Conservation (phyloP, 83 land plant genomes). For the Thuja plicata region DNA sequence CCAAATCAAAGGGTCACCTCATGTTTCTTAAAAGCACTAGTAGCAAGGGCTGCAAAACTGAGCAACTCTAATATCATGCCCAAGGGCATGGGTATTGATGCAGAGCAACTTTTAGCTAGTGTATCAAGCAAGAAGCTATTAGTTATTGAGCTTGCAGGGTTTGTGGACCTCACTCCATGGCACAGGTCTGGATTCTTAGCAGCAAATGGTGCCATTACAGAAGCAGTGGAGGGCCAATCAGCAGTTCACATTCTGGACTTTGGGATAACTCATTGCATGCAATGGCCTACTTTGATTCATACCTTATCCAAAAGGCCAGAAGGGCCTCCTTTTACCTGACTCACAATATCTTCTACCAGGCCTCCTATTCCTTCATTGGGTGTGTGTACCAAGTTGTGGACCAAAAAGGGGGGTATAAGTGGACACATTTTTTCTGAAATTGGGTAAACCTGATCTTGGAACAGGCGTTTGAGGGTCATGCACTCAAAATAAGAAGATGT, state of each 20-base stretch:
- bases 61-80: constrained; percentile 8
- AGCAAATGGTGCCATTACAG: constrained; percentile 81
- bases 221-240: constrained; percentile 57
- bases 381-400: too few relatives aligned
- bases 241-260: constrained; percentile 75
- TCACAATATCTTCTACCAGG: constrained; percentile 42
- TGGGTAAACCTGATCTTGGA: too few relatives aligned
- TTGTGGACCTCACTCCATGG: constrained; percentile 89
- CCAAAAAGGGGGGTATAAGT: too few relatives aligned
- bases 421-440: too few relatives aligned
- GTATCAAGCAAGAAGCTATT: constrained; percentile 31
- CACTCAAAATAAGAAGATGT: too few relatives aligned
- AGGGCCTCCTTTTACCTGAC: constrained; percentile 57
- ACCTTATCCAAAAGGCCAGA: constrained; percentile 59
- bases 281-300: constrained; percentile 86
- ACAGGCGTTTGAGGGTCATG: too few relatives aligned
- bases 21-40: constrained; percentile 44
- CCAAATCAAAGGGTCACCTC: constrained; percentile 58
- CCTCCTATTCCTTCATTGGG: constrained; percentile 53
- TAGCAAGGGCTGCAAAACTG: constrained; percentile 31
- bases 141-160: constrained; percentile 65
- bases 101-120: background rate
- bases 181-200: constrained; percentile 88
- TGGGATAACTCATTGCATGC: constrained; percentile 81
- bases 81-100: background rate